Percentiles rank a stretch among this genome's conserved stretches.
Conservation (phyloP, 768 basidiomycete genomes). For the Ramaria sp. region DNA sequence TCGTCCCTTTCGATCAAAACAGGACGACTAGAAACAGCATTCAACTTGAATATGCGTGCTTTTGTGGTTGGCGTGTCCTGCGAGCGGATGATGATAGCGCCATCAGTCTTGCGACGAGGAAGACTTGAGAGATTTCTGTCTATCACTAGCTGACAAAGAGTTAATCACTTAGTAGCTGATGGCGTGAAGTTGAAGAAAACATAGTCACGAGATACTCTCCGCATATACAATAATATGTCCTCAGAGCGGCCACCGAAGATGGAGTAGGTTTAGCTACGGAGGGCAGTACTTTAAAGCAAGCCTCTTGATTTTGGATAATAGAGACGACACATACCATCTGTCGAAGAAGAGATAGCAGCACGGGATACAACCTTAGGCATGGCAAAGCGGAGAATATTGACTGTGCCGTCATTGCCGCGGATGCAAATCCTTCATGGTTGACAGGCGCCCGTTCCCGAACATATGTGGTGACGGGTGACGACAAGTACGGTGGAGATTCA, state of each 20-base stretch:
- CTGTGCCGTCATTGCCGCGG: not conserved
- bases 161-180: slow-evolving; percentile 5
- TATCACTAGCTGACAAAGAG: slow-evolving; percentile 55
- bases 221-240: slow-evolving; percentile 83
- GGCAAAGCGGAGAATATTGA: not conserved
- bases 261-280: slow-evolving; percentile 62
- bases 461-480: no score
- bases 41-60: slow-evolving; percentile 78
- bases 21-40: slow-evolving; percentile 57
- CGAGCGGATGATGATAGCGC: slow-evolving; percentile 67
- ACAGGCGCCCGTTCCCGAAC: no score
- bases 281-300: slow-evolving; percentile 11
- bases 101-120: slow-evolving; percentile 68
- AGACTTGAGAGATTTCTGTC: slow-evolving; percentile 62
- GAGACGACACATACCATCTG: slow-evolving; percentile 48
- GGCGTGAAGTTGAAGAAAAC: slow-evolving; percentile 9
- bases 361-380: slow-evolving; percentile 94
- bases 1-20: slow-evolving; percentile 69
- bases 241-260: slow-evolving; percentile 65
- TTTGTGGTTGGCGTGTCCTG: slow-evolving; percentile 48
- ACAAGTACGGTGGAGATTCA: no score
- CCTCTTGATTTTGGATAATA: not conserved
- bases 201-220: slow-evolving; percentile 74
- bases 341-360: slow-evolving; percentile 80
- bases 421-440: not conserved